Evolutionary conservation across 768 basidiomycete species (phyloP).

Genomic region (Lactarius psammicola): DNA sequence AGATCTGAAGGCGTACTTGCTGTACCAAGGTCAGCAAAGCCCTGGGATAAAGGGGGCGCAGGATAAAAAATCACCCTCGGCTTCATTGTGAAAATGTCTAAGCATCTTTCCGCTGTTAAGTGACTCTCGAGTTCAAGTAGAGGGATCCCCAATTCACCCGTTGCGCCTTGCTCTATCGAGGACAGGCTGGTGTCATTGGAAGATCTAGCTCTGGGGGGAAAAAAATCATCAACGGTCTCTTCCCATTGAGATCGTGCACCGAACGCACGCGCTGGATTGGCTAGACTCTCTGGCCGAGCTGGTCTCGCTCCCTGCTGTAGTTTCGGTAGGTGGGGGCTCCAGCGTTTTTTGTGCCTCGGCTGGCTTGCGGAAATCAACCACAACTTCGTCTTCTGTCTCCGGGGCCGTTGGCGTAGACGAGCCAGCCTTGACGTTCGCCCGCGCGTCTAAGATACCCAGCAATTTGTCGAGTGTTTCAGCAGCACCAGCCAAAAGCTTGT

Average conservation of each 20-base stretch:
- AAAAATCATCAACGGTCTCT: constrained; percentile 17
- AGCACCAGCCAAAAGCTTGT: constrained; percentile 74
- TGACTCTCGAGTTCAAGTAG: constrained; percentile 79
- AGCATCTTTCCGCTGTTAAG: constrained; percentile 69
- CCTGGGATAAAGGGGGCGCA: not conserved
- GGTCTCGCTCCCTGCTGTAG: constrained; percentile 43
- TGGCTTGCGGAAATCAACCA: constrained; percentile 49
- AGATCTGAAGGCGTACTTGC: constrained; percentile 90
- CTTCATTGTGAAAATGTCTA: constrained; percentile 96
- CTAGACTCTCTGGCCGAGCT: constrained; percentile 51
- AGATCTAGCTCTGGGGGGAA: constrained; percentile 47
- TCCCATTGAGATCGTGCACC: not conserved
- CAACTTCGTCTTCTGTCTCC: constrained; percentile 54
- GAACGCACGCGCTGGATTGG: constrained; percentile 56
- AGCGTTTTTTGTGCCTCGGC: constrained; percentile 2
- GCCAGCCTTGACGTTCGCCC: constrained; percentile 53
- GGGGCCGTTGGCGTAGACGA: constrained; percentile 29
- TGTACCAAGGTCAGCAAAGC: constrained; percentile 36
- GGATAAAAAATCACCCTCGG: constrained; percentile 62
- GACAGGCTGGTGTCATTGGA: constrained; percentile 61
- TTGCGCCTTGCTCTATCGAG: constrained; percentile 51
- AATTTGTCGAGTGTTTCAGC: constrained; percentile 77
- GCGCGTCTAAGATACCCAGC: constrained; percentile 61
- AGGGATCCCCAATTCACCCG: constrained; percentile 52
- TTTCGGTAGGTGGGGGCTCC: constrained; percentile 33